A percentile compares a stretch with the other conserved stretches of the same genome.
Evolutionary conservation across 805 yeast species (phyloP).

Genomic region (Saturnispora kantuleensis): DNA sequence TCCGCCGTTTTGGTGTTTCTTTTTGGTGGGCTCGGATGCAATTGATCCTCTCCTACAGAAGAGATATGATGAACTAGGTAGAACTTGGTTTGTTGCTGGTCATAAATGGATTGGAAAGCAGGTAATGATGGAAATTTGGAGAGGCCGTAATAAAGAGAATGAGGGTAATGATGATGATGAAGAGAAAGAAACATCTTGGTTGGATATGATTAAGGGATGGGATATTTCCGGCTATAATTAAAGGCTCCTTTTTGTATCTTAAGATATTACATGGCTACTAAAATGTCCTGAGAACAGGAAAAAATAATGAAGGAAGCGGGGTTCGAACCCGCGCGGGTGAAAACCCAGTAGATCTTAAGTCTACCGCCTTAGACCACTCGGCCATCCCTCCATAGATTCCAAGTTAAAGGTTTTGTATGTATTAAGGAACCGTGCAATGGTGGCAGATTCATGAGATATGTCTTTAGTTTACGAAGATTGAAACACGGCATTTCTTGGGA

Average conservation of each 20-base stretch:
- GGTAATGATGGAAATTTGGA: conserved; percentile 42
- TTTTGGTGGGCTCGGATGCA: conserved; percentile 36
- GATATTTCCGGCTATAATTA: conserved; percentile 29
- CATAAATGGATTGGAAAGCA: conserved; percentile 49
- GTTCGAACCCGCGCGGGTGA: conserved; percentile 20
- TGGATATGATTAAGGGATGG: conserved; percentile 49
- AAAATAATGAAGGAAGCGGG: conserved; percentile 17
- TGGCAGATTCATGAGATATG: too few relatives aligned
- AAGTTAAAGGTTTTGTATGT: neutral
- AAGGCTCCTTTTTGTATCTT: neutral
- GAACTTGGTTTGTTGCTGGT: conserved; percentile 27
- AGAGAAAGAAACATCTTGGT: conserved; percentile 34
- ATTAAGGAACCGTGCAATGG: too few relatives aligned
- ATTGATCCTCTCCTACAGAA: conserved; percentile 24
- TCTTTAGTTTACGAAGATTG: too few relatives aligned
- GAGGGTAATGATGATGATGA: conserved; percentile 17
- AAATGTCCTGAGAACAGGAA: neutral
- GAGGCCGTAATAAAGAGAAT: conserved; percentile 27
- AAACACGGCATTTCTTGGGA: too few relatives aligned
- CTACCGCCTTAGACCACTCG: conserved; percentile 19
- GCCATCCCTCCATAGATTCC: conserved; percentile 14
- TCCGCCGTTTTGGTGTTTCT: conserved; percentile 41
- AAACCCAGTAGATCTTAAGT: conserved; percentile 18
- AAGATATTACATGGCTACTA: neutral
- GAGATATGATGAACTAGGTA: conserved; percentile 26